Percentiles rank a stretch among this genome's conserved stretches.
Conservation (phyloP, 2,329 filamentous ascomycete genomes). For the Epichloe gansuensis region DNA sequence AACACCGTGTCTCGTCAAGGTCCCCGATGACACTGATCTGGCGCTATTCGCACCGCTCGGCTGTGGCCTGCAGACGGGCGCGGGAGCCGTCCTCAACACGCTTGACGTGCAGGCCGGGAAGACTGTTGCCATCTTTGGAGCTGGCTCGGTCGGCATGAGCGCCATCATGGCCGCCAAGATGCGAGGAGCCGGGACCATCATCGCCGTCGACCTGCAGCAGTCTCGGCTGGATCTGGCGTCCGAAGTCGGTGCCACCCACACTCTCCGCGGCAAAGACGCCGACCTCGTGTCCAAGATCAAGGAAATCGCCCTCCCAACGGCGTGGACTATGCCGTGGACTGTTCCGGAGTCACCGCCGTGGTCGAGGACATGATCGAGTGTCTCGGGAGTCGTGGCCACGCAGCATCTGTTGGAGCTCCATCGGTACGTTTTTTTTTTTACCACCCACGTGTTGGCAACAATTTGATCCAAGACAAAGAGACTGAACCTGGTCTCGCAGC, state of each 20-base stretch:
- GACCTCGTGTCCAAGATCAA: slow-evolving; percentile 9
- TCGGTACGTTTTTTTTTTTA: not conserved
- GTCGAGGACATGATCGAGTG: slow-evolving; percentile 34
- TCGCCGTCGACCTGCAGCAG: not conserved
- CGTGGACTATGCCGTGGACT: slow-evolving; percentile 21
- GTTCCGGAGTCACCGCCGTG: slow-evolving; percentile 23
- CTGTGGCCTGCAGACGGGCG: slow-evolving; percentile 24
- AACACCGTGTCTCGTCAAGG: slow-evolving; percentile 17
- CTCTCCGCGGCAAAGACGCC: not conserved
- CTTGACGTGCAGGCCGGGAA: slow-evolving; percentile 14
- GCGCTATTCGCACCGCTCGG: slow-evolving; percentile 21
- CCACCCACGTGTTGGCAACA: too few species aligned
- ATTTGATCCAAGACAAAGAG: too few species aligned
- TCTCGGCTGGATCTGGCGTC: not conserved
- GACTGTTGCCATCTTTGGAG: slow-evolving; percentile 17
- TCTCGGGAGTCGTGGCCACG: slow-evolving; percentile 15
- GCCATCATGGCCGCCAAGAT: slow-evolving; percentile 1
- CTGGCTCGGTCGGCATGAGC: not conserved
- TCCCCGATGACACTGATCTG: slow-evolving; percentile 14
- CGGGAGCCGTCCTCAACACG: slow-evolving; percentile 21
- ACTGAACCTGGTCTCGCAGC: not conserved
- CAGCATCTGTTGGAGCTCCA: not conserved
- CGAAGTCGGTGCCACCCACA: not conserved
- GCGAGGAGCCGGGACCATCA: not conserved
- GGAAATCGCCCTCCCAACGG: slow-evolving; percentile 11